Evolutionary conservation across 495 filamentous ascomycete species (phyloP).

Genomic region (Podospora appendiculata): DNA sequence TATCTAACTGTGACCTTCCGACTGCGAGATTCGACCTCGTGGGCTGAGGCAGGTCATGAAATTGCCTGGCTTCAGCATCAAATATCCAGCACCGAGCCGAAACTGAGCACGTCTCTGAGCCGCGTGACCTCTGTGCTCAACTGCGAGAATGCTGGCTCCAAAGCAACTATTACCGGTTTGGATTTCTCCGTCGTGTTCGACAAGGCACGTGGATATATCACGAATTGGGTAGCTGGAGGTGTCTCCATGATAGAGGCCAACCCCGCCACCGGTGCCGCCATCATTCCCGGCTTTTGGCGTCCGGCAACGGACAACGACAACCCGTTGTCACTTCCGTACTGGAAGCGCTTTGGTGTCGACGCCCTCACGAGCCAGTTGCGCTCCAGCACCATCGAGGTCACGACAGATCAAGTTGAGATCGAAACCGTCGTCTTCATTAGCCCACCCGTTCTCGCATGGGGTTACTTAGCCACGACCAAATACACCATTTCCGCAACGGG

Average conservation of each 20-base stretch:
- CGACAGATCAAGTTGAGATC: conserved; percentile 26
- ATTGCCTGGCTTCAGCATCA: conserved; percentile 21
- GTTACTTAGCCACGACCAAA: conserved; percentile 36
- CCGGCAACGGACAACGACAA: conserved; percentile 55
- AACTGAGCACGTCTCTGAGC: not conserved
- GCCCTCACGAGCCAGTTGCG: conserved; percentile 34
- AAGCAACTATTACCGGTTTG: conserved; percentile 3
- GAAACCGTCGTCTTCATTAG: conserved; percentile 28
- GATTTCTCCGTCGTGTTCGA: conserved; percentile 32
- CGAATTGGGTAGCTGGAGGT: conserved; percentile 21
- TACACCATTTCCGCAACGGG: conserved; percentile 42
- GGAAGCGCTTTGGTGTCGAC: conserved; percentile 29
- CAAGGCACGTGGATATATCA: conserved; percentile 28
- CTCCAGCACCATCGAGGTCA: conserved; percentile 25
- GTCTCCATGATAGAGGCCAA: conserved; percentile 24
- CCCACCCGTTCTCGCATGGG: conserved; percentile 52
- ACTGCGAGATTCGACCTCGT: conserved; percentile 5
- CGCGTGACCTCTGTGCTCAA: not conserved
- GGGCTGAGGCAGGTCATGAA: conserved; percentile 19
- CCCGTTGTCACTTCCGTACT: conserved; percentile 27
- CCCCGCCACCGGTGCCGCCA: conserved; percentile 27
- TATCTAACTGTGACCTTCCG: conserved; percentile 16
- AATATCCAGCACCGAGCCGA: not conserved
- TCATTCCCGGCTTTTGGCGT: conserved; percentile 31
- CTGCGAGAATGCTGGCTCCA: not conserved